Evolutionary conservation across 768 basidiomycete genomes (phyloP), one percentile per base, ranked within the genome.

Genomic region (Serendipita vermifera): DNA sequence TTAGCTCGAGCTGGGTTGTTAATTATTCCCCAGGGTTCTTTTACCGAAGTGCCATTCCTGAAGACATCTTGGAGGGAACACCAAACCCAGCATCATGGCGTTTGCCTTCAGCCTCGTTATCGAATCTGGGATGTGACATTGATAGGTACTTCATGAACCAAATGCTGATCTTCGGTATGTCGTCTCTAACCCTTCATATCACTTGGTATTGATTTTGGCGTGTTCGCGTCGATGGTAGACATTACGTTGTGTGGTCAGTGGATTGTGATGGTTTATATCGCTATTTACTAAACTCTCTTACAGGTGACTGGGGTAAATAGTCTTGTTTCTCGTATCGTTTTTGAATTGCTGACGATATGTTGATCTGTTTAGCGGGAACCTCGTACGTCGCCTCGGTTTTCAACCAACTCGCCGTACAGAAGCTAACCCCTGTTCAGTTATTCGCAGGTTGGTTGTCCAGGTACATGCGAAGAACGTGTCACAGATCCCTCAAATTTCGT

Each of bases 231-330:
- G 46, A 26, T 36, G 51, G 17, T 56, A 87, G 85, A 88, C 64
- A 86, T 88, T 62, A 88, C 85, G 2, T 85, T 87, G 62, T 88
- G 86, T 62, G 86, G 85, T 82, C 64, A 64, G 74, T 54, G 53
- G 55, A 53, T 56, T 55, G 56, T 20, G 51, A 22, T 48, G 38
- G 13, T n/a, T 51, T 2, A 7, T 24, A 24, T 32, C 53, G 53
- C 57, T 35, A 13, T 55, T 5, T 55, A 38, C 53, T 61, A 22
- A 64, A 55, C 38, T 46, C 27, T 20, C 55, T 9, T 59, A 11
- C 48, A 85, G 83, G 83, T 61, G 86, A 87, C 67, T 88, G 86
- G 86, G 86, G 86, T 13, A n/a, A n/a, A n/a, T n/a, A n/a, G n/a
- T n/a, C n/a, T n/a, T n/a, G n/a, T n/a, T n/a, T n/a, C n/a, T n/a